A percentile compares a stretch with the other conserved stretches of the same genome.
phyloP scores from a whole-genome alignment of 768 basidiomycete species.

The Leccinum sublutescens region DNA sequence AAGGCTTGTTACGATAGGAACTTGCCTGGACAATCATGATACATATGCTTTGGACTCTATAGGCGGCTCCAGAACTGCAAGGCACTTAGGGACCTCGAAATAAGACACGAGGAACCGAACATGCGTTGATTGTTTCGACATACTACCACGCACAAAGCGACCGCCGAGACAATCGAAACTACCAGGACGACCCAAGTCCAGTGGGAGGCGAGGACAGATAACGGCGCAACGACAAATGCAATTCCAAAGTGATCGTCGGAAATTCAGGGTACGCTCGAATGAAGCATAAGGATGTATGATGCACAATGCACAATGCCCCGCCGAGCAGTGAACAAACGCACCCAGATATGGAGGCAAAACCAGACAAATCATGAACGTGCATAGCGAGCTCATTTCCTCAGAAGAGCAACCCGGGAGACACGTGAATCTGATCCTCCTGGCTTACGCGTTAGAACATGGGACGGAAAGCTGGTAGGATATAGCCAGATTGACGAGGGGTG shows the following conservation, averaged over 20 bases:
- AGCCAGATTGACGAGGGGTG: too few relatives aligned
- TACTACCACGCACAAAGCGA: not conserved
- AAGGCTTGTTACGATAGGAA: not conserved
- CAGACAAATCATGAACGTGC: not conserved
- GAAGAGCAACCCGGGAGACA: too few relatives aligned
- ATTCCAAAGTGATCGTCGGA: not conserved
- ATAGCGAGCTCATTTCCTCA: not conserved
- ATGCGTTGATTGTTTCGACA: not conserved
- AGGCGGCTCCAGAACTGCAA: not conserved
- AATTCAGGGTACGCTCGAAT: not conserved
- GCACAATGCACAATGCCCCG: too few relatives aligned
- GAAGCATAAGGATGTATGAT: not conserved
- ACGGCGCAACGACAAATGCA: not conserved
- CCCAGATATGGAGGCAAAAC: not conserved
- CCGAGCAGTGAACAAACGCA: not conserved
- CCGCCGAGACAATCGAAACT: not conserved
- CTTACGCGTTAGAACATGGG: too few relatives aligned
- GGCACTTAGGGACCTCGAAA: not conserved
- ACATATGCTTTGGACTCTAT: not conserved
- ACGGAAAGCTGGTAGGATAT: too few relatives aligned
- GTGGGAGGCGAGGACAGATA: not conserved
- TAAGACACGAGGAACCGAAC: not conserved
- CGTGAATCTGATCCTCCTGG: too few relatives aligned
- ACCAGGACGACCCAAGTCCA: not conserved
- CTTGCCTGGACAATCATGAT: not conserved